Base-by-base conservation (phyloP, 768 basidiomycete species). In the Pulveroboletus sp. region DNA sequence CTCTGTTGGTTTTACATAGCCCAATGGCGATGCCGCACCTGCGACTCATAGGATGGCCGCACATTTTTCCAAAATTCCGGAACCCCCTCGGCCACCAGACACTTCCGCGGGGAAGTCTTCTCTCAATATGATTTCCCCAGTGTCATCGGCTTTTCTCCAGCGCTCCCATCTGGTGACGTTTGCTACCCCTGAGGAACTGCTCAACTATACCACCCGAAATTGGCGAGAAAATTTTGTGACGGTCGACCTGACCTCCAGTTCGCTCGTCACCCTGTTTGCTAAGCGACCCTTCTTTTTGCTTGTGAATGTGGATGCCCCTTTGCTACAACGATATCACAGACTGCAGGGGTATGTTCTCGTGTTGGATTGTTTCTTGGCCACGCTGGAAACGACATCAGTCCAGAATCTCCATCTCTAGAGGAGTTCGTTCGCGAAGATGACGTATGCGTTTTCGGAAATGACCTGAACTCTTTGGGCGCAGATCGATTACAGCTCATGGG, bases 231-330 rank as follows among this genome's bases (percentile, higher is more conserved):
- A 89, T 60, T 92, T 85, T 58, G 92, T 97, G 26, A 95, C 93
- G 0, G 67, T 73, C n/a, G 86, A 90, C 62, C 66, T 94, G 19
- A 63, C 64, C 35, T 81, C 78, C 2, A 70, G 71, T 24, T 69
- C 74, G 4, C 68, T 81, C 14, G 72, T 98, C 30, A 78, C 79
- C 51, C 69, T 76, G 42, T 97, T 96, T 62, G 65, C 80, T 30
- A 93, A 84, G 61, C 74, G 96, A 16, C 96, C 96, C 0, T 98
- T 93, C 66, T 93, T 96, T 65, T 72, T 97, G 64, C 77, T 98
- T 20, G 70, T 96, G 38, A 78, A 72, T 40, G 76, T 93, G 26
- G 93, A 97, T 54, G 95, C 91, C 0, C 93, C 93, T 0, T 61
- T 94, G 27, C 67, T 81, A 36, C 71, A 78, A 37, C 76, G 95